Percentiles rank a stretch among this genome's conserved stretches.
Conservation (phyloP, 1,139 yeast genomes). For the Hanseniaspora sp. region DNA sequence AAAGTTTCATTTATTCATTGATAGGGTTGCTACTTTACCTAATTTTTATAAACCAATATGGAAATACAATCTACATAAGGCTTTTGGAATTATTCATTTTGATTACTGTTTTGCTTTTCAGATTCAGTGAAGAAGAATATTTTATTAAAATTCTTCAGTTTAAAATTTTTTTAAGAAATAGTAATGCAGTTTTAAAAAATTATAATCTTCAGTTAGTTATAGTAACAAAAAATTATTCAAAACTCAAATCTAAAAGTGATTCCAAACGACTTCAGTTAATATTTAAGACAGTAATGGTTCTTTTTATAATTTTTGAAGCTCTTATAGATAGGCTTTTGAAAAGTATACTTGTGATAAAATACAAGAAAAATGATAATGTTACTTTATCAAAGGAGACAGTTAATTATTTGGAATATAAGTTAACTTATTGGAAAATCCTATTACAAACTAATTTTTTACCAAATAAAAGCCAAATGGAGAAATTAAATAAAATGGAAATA, state of each 20-base stretch:
- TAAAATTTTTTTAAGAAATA: conserved; percentile 9
- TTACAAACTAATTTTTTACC: conserved; percentile 14
- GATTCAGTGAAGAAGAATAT: conserved; percentile 61
- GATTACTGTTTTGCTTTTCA: conserved; percentile 66
- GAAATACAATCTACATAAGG: conserved; percentile 4
- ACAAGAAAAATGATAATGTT: neutral
- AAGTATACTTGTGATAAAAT: conserved; percentile 6
- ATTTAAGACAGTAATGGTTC: conserved; percentile 13
- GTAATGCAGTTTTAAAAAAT: conserved; percentile 2
- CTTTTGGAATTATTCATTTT: conserved; percentile 46
- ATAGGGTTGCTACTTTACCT: conserved; percentile 24
- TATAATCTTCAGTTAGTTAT: conserved; percentile 11
- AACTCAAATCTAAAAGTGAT: conserved; percentile 4
- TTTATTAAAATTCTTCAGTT: conserved; percentile 9
- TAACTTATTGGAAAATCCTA: conserved; percentile 15
- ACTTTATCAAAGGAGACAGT: neutral
- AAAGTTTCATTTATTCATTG: conserved; percentile 52
- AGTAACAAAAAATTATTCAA: conserved; percentile 13
- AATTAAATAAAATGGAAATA: conserved; percentile 1
- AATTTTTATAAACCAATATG: conserved; percentile 10
- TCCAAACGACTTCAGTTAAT: conserved; percentile 11
- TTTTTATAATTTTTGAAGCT: conserved; percentile 11
- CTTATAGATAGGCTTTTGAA: conserved; percentile 8
- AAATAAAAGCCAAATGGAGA: conserved; percentile 4
- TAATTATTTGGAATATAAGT: conserved; percentile 15